Conservation (phyloP, 441 rosid genomes). For the Arabidopsis hybrid region DNA sequence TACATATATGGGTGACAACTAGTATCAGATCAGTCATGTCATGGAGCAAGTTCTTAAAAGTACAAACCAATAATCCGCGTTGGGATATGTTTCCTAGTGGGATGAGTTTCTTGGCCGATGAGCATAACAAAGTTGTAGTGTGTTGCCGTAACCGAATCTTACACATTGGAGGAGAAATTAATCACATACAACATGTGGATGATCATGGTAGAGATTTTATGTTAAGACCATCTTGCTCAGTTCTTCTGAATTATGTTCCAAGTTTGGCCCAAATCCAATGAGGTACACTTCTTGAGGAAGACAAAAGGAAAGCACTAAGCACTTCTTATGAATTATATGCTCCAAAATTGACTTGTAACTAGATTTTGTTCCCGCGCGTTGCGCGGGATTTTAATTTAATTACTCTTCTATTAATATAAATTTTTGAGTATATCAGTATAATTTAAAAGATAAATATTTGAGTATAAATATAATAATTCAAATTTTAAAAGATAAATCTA, state of each 20-base stretch:
- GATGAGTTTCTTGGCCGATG: constrained; percentile 14
- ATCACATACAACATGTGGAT: not conserved
- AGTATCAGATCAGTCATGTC: not conserved
- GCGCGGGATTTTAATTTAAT: no score
- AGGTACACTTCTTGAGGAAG: not conserved
- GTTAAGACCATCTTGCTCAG: not conserved
- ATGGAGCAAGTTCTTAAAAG: constrained; percentile 6
- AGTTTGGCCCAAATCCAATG: constrained; percentile 6
- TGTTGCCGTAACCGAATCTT: not conserved
- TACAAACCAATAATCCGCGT: no score
- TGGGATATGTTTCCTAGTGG: no score
- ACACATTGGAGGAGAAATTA: not conserved
- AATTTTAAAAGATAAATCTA: no score
- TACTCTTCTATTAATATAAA: no score
- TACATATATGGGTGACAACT: constrained; percentile 13
- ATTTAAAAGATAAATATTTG: no score
- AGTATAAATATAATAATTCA: no score
- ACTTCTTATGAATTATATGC: no score
- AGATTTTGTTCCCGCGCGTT: no score
- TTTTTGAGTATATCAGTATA: no score
- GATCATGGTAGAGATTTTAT: not conserved
- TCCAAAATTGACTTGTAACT: not conserved
- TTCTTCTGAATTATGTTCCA: constrained; percentile 20
- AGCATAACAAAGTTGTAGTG: constrained; percentile 15
- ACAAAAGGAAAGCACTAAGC: not conserved